phyloP scores from a whole-genome alignment of 1,139 yeast species.

The Taphrina populina region DNA sequence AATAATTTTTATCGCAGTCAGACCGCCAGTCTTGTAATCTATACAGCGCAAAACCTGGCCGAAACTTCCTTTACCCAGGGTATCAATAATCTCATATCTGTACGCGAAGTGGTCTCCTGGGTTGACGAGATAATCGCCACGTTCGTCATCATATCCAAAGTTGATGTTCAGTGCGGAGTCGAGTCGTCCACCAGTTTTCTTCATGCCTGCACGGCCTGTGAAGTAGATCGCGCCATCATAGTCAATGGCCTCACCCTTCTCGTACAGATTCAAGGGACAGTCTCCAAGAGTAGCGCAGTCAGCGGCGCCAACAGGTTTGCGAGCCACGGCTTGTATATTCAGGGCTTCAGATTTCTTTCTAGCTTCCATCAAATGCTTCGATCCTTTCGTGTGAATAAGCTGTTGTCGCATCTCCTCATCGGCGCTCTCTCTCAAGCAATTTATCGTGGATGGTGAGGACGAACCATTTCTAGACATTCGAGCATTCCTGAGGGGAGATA shows the following conservation, averaged over 20 bases:
- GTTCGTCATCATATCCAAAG: constrained; percentile 71
- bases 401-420: constrained; percentile 27
- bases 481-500: not conserved
- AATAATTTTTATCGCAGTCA: constrained; percentile 73
- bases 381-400: constrained; percentile 11
- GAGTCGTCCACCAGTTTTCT: constrained; percentile 49
- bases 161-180: constrained; percentile 46
- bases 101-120: constrained; percentile 74
- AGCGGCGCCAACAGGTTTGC: constrained; percentile 4
- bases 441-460: too few species aligned
- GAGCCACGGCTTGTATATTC: constrained; percentile 13
- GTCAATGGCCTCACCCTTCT: constrained; percentile 54
- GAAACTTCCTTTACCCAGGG: constrained; percentile 78
- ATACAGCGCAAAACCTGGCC: constrained; percentile 72
- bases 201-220: constrained; percentile 44
- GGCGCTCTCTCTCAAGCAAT: constrained; percentile 18
- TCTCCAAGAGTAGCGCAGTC: constrained; percentile 2
- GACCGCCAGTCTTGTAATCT: constrained; percentile 61
- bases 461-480: not conserved
- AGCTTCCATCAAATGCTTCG: constrained; percentile 11
- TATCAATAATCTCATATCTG: constrained; percentile 61
- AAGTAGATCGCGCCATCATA: constrained; percentile 48
- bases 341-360: constrained; percentile 8
- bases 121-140: constrained; percentile 60
- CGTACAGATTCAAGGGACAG: constrained; percentile 50